A percentile compares a stretch with the other conserved stretches of the same genome.
phyloP scores from a whole-genome alignment of 169 alveolate genomes.

The Cryptosporidium sp. region DNA sequence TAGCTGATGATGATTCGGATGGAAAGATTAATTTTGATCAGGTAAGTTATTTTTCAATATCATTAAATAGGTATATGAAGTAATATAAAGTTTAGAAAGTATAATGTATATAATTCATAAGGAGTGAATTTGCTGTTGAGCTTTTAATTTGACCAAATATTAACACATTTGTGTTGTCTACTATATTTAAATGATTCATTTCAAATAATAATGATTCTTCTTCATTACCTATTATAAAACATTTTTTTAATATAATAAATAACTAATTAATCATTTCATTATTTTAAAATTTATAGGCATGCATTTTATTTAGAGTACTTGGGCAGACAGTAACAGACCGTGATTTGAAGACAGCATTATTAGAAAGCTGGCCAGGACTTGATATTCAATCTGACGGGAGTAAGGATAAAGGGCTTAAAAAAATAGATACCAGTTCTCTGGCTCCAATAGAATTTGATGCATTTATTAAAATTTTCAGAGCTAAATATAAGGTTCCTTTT shows the following conservation, averaged over 20 bases:
- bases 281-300: conserved; percentile 21
- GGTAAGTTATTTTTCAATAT: conserved; percentile 23
- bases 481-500: conserved; percentile 60
- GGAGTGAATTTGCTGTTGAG: neutral
- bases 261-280: neutral
- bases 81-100: neutral
- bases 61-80: neutral
- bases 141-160: neutral
- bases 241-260: no score
- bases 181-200: neutral
- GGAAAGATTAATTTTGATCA: conserved; percentile 74
- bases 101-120: neutral
- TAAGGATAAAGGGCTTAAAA: neutral
- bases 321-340: conserved; percentile 68
- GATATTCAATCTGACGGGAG: conserved; percentile 7
- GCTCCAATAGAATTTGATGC: conserved; percentile 70
- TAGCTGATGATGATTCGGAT: conserved; percentile 72
- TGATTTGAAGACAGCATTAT: conserved; percentile 22
- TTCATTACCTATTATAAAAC: neutral
- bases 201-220: neutral
- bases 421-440: conserved; percentile 36
- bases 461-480: conserved; percentile 57
- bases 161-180: neutral
- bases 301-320: conserved; percentile 58
- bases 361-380: conserved; percentile 63